phyloP scores from a whole-genome alignment of 2,329 filamentous ascomycete species.

The Paradendryphiella salina region DNA sequence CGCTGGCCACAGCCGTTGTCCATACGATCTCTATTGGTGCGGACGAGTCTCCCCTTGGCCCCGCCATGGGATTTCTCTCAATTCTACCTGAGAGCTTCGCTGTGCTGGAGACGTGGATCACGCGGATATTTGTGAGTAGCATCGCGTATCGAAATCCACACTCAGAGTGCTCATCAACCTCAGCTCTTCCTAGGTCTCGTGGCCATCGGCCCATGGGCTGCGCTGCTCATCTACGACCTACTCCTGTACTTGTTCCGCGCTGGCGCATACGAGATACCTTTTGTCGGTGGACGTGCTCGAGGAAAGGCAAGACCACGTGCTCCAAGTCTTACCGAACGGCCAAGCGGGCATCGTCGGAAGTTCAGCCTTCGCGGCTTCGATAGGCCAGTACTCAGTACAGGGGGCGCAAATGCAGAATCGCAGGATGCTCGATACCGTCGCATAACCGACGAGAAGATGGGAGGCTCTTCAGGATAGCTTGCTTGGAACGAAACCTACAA shows the following conservation, averaged over 20 bases:
- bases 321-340: conserved; percentile 63
- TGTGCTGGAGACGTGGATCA: conserved; percentile 64
- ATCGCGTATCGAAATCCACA: no score
- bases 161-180: conserved; percentile 22
- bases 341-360: conserved; percentile 53
- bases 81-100: conserved; percentile 63
- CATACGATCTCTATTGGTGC: neutral
- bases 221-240: conserved; percentile 66
- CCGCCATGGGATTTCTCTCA: conserved; percentile 65
- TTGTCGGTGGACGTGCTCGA: conserved; percentile 63
- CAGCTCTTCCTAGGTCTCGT: conserved; percentile 64
- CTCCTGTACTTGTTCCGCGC: conserved; percentile 64
- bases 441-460: conserved; percentile 26
- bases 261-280: conserved; percentile 61
- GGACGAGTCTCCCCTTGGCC: neutral
- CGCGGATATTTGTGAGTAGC: conserved; percentile 62
- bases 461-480: conserved; percentile 8
- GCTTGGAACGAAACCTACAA: neutral
- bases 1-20: neutral
- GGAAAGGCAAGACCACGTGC: conserved; percentile 63
- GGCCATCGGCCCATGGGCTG: conserved; percentile 64
- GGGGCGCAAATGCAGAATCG: conserved; percentile 20
- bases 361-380: conserved; percentile 47
- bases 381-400: conserved; percentile 25
- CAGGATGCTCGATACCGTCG: conserved; percentile 35